These are phyloP conservation scores for Didymella glomerata DNA, from an alignment of 2,329 filamentous ascomycete genomes.

Conservation along the genomic window DNA sequence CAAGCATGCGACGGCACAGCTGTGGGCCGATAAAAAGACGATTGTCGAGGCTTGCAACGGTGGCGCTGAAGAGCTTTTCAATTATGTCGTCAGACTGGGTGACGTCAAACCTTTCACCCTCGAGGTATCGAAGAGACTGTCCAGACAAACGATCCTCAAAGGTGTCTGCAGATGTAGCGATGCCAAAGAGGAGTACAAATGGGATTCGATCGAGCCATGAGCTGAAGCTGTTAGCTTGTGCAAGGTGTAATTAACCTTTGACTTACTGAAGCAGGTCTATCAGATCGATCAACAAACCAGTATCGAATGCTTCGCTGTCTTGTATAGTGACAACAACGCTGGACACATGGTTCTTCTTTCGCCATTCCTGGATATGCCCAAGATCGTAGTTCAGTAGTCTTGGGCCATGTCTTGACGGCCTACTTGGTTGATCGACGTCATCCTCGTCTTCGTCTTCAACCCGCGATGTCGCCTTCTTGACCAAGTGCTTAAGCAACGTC, in stretches of 20 bases:
- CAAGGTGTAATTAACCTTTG: background rate
- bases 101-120: slow-evolving; percentile 79
- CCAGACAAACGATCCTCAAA: slow-evolving; percentile 78
- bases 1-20: slow-evolving; percentile 70
- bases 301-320: slow-evolving; percentile 84
- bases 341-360: slow-evolving; percentile 61
- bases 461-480: slow-evolving; percentile 68
- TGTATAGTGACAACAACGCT: slow-evolving; percentile 78
- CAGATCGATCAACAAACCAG: slow-evolving; percentile 73
- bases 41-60: slow-evolving; percentile 66
- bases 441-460: slow-evolving; percentile 65
- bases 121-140: slow-evolving; percentile 70
- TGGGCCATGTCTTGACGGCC: slow-evolving; percentile 59
- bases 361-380: slow-evolving; percentile 70
- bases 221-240: slow-evolving; percentile 47
- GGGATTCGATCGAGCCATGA: slow-evolving; percentile 79
- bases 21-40: slow-evolving; percentile 70
- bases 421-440: slow-evolving; percentile 25
- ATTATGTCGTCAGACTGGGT: slow-evolving; percentile 75
- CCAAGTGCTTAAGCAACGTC: slow-evolving; percentile 74
- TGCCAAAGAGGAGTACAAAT: slow-evolving; percentile 78
- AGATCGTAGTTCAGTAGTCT: slow-evolving; percentile 81
- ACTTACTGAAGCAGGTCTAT: slow-evolving; percentile 73
- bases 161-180: slow-evolving; percentile 82
- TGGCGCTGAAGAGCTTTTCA: slow-evolving; percentile 74